Conservation (phyloP, 352 stramenopile genomes). For the Phytophthora rubi region DNA sequence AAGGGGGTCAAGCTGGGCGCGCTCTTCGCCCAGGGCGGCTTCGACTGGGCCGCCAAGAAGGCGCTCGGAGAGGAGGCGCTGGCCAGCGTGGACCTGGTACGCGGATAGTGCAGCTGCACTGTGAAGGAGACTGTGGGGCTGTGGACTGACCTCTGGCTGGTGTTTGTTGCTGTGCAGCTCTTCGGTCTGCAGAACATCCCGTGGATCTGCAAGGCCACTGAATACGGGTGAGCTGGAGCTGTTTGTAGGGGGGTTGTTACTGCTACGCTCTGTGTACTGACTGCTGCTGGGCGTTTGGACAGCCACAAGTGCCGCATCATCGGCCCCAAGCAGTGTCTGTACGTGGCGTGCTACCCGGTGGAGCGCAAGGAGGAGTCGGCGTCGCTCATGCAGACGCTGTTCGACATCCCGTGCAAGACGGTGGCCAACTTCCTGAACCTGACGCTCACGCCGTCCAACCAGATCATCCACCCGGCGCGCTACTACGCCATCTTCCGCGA, state of each 20-base stretch:
- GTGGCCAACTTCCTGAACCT: conserved; percentile 94
- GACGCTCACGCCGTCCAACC: conserved; percentile 93
- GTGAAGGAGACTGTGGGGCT: not conserved
- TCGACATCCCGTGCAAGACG: conserved; percentile 91
- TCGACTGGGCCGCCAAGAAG: conserved; percentile 93
- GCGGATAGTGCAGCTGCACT: conserved; percentile 5
- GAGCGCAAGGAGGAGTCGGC: conserved; percentile 83
- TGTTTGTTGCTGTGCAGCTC: conserved; percentile 49
- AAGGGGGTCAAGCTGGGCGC: conserved; percentile 85
- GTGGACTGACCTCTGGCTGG: not conserved
- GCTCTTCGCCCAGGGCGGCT: conserved; percentile 92
- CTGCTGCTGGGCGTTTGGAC: conserved; percentile 1
- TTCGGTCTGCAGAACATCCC: conserved; percentile 95
- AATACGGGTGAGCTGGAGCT: conserved; percentile 69
- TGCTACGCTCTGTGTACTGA: conserved; percentile 3
- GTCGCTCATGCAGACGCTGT: conserved; percentile 86
- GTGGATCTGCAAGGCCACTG: conserved; percentile 93
- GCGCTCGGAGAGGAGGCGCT: conserved; percentile 75
- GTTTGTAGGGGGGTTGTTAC: not conserved
- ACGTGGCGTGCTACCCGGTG: conserved; percentile 91
- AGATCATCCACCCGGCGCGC: conserved; percentile 93
- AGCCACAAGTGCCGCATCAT: conserved; percentile 92
- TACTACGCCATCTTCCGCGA: conserved; percentile 95
- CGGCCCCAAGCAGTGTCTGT: conserved; percentile 90
- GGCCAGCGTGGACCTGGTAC: conserved; percentile 64